Conservation (phyloP, 2,329 filamentous ascomycete genomes). For the Fusarium bulbicola region DNA sequence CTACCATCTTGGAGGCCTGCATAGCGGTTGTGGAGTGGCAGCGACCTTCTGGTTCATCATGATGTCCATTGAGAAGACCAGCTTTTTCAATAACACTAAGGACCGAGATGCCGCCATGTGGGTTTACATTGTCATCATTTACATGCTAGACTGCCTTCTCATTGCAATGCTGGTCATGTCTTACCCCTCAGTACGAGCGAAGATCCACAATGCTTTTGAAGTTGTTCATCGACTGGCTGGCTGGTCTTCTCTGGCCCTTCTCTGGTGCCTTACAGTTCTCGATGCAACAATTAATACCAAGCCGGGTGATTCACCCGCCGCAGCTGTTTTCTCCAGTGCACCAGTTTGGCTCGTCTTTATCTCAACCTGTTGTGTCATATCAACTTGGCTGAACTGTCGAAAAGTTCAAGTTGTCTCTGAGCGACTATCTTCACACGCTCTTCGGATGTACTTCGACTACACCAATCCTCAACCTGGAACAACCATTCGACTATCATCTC, state of each 20-base stretch:
- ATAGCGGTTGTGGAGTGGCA: slow-evolving; percentile 27
- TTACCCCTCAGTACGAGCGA: slow-evolving; percentile 19
- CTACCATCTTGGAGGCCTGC: slow-evolving; percentile 55
- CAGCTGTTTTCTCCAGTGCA: slow-evolving; percentile 46
- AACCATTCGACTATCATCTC: slow-evolving; percentile 65
- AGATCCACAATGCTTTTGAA: slow-evolving; percentile 29
- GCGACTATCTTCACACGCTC: slow-evolving; percentile 72
- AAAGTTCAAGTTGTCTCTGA: slow-evolving; percentile 70
- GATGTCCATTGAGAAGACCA: slow-evolving; percentile 30
- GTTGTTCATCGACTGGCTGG: slow-evolving; percentile 27
- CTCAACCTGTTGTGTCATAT: slow-evolving; percentile 68
- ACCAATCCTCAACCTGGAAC: slow-evolving; percentile 54
- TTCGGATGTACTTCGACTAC: slow-evolving; percentile 73
- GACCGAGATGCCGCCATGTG: slow-evolving; percentile 1
- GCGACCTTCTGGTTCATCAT: slow-evolving; percentile 32
- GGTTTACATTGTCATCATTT: slow-evolving; percentile 18
- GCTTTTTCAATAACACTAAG: neutral
- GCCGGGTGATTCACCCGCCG: slow-evolving; percentile 43
- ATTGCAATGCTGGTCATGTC: slow-evolving; percentile 26
- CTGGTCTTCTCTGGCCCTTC: slow-evolving; percentile 24
- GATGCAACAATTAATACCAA: slow-evolving; percentile 66
- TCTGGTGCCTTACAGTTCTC: slow-evolving; percentile 51
- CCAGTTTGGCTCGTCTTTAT: slow-evolving; percentile 70
- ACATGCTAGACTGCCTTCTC: slow-evolving; percentile 21
- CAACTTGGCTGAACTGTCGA: slow-evolving; percentile 75